Evolutionary conservation across 805 yeast genomes (phyloP).

Genomic region (Teunomyces lycoperdinae): DNA sequence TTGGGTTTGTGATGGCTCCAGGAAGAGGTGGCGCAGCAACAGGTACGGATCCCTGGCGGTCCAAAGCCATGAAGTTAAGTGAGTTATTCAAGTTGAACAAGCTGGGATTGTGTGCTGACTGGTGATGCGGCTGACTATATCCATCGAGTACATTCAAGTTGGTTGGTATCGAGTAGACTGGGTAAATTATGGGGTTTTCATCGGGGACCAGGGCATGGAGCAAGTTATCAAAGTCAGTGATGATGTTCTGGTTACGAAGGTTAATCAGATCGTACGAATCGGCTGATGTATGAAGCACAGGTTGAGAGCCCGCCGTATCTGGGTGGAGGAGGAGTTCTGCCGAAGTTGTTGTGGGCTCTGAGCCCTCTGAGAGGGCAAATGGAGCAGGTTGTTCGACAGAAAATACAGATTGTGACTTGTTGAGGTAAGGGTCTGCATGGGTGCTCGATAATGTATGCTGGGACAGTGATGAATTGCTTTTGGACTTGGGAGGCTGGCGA

Average conservation of each 20-base stretch:
- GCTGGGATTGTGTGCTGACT: neutral
- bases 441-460: neutral
- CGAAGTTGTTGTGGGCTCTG: neutral
- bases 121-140: neutral
- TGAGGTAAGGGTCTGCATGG: neutral
- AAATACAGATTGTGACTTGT: neutral
- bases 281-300: neutral
- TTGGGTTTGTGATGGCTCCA: neutral
- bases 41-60: neutral
- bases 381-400: neutral
- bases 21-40: neutral
- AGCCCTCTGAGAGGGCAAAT: neutral
- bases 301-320: neutral
- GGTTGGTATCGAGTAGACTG: constrained; percentile 28
- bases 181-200: constrained; percentile 35
- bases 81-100: neutral
- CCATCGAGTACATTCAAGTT: neutral
- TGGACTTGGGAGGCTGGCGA: neutral
- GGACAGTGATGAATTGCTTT: neutral
- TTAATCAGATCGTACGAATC: neutral
- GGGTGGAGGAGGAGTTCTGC: neutral
- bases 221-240: constrained; percentile 34
- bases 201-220: constrained; percentile 17
- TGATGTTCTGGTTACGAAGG: constrained; percentile 2
- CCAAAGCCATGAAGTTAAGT: neutral